Percentiles rank a stretch among this genome's conserved stretches.
Conservation (phyloP, 306 rosid species). For the Vigna angularis region DNA sequence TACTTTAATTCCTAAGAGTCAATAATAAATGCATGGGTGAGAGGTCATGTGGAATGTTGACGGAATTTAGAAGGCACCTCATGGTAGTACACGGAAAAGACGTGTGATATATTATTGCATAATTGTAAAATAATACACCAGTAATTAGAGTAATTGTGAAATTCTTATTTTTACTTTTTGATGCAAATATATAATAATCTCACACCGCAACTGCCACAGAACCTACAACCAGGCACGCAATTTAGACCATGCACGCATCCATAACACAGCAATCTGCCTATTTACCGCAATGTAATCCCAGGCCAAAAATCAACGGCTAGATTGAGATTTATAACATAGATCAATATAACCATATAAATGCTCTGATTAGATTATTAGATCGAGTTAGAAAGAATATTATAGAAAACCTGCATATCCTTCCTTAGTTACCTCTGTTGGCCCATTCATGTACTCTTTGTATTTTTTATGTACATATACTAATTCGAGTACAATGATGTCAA, state of each 20-base stretch:
- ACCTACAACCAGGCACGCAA: no score
- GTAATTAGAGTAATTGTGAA: no score
- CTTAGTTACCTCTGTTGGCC: background rate
- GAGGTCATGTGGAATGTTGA: no score
- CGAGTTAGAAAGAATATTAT: background rate
- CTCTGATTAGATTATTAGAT: background rate
- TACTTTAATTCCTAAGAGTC: no score
- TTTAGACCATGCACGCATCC: background rate
- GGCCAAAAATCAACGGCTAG: constrained; percentile 22
- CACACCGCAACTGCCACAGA: no score
- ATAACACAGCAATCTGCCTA: constrained; percentile 18
- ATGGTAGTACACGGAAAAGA: no score
- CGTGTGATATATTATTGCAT: no score
- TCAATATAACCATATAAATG: constrained; percentile 17
- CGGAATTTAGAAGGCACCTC: no score
- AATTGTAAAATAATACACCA: no score
- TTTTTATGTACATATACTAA: constrained; percentile 18
- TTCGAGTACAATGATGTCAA: background rate
- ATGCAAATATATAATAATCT: no score
- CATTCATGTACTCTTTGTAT: background rate
- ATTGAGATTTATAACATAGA: background rate
- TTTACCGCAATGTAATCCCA: background rate
- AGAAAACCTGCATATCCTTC: constrained; percentile 5
- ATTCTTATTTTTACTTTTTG: no score
- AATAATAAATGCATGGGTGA: no score